Evolutionary conservation across 1,284 basidiomycete species (phyloP).

Genomic region (Fistulina hepatica): DNA sequence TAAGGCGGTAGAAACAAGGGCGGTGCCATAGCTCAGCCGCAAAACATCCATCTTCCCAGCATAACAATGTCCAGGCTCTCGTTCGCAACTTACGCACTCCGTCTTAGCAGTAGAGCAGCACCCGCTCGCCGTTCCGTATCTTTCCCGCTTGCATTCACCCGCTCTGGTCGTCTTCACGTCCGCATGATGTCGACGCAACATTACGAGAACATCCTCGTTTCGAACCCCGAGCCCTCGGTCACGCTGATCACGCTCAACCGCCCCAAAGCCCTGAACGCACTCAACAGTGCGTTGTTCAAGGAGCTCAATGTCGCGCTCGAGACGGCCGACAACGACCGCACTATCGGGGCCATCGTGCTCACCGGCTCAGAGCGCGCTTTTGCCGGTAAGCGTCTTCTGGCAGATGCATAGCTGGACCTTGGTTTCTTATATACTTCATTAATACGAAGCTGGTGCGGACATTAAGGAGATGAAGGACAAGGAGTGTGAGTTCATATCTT

Average conservation of each 20-base stretch:
- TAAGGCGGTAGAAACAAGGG: no score
- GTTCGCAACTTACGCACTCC: no score
- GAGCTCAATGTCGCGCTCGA: conserved; percentile 72
- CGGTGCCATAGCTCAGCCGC: no score
- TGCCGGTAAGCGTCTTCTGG: conserved; percentile 46
- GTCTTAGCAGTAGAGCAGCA: no score
- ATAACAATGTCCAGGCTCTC: no score
- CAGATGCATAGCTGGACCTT: background rate
- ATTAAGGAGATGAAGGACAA: conserved; percentile 95
- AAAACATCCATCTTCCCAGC: no score
- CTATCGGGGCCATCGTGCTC: conserved; percentile 78
- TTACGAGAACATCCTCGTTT: conserved; percentile 69
- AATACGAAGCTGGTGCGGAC: conserved; percentile 65
- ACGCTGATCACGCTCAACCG: conserved; percentile 89
- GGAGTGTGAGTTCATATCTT: conserved; percentile 50
- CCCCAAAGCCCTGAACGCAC: conserved; percentile 92
- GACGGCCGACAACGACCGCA: conserved; percentile 62
- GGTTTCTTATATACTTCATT: conserved; percentile 3
- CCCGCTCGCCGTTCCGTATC: no score
- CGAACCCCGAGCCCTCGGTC: conserved; percentile 66
- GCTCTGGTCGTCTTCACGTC: background rate
- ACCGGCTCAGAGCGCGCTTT: conserved; percentile 93
- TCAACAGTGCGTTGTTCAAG: conserved; percentile 69
- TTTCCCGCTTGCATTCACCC: no score
- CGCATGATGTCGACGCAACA: conserved; percentile 32